phyloP scores from a whole-genome alignment of 805 yeast species.

The Vanderwaltozyma tropicalis region DNA sequence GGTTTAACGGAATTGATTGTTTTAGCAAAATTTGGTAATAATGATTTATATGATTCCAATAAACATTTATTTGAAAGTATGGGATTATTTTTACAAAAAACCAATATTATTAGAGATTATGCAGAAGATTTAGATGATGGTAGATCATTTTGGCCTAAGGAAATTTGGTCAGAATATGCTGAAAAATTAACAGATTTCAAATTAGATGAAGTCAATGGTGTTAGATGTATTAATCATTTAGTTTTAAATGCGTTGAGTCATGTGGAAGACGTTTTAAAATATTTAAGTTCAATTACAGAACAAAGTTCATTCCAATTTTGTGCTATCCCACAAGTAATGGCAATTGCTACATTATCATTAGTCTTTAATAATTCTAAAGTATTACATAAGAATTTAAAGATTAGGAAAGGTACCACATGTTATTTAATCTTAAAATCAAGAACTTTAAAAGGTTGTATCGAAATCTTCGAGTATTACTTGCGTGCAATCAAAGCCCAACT shows the following conservation, averaged over 20 bases:
- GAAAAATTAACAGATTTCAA: conserved; percentile 48
- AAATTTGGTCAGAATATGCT: conserved; percentile 83
- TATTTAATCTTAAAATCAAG: conserved; percentile 62
- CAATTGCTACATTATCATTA: conserved; percentile 83
- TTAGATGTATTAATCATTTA: conserved; percentile 71
- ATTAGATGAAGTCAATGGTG: conserved; percentile 40
- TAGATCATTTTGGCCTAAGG: conserved; percentile 91
- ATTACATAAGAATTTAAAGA: conserved; percentile 65
- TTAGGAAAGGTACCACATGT: conserved; percentile 84
- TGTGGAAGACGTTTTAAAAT: conserved; percentile 63
- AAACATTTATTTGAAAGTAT: conserved; percentile 62
- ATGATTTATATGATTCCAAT: conserved; percentile 37
- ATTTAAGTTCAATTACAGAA: conserved; percentile 67
- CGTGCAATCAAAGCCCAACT: conserved; percentile 71
- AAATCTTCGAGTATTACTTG: conserved; percentile 66
- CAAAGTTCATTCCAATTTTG: conserved; percentile 82
- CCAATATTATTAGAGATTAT: conserved; percentile 91
- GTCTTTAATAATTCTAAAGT: conserved; percentile 74
- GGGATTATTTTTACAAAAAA: conserved; percentile 93
- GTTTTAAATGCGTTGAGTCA: conserved; percentile 73
- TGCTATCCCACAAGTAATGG: conserved; percentile 98
- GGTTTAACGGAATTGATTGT: conserved; percentile 81
- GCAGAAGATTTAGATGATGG: conserved; percentile 87
- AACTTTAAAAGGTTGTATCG: conserved; percentile 64
- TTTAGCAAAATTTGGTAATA: conserved; percentile 59